These are phyloP conservation scores for Fraxinus nigra DNA, from an alignment of 305 asterid species.

Conservation along the genomic window DNA sequence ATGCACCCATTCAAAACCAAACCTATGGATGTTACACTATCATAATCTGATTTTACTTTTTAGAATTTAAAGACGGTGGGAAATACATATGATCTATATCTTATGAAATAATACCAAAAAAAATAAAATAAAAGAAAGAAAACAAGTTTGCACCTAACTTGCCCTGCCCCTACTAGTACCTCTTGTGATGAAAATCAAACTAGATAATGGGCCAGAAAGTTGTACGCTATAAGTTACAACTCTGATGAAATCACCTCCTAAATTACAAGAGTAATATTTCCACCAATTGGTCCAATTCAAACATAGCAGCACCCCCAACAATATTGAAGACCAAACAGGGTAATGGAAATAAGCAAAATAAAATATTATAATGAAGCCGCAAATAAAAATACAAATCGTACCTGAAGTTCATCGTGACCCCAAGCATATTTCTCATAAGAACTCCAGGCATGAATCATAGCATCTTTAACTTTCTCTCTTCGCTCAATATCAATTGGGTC, in stretches of 20 bases:
- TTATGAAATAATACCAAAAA: background rate
- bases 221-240: background rate
- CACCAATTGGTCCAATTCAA: background rate
- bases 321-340: background rate
- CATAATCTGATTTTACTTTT: background rate
- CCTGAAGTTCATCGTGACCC: constrained; percentile 99
- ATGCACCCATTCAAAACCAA: background rate
- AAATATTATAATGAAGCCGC: background rate
- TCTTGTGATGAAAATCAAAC: background rate
- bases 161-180: background rate
- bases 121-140: background rate
- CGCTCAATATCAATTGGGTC: constrained; percentile 62
- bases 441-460: constrained; percentile 96
- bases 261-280: background rate
- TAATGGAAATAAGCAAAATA: background rate
- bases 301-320: background rate
- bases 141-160: background rate
- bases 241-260: background rate
- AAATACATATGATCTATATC: background rate
- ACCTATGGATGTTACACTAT: constrained; percentile 11
- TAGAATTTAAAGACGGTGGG: background rate
- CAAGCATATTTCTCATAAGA: constrained; percentile 95
- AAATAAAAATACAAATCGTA: constrained; percentile 24
- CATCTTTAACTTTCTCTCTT: constrained; percentile 83
- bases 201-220: background rate